Conservation (phyloP, 2,329 filamentous ascomycete species). For the Thelonectria discophora region DNA sequence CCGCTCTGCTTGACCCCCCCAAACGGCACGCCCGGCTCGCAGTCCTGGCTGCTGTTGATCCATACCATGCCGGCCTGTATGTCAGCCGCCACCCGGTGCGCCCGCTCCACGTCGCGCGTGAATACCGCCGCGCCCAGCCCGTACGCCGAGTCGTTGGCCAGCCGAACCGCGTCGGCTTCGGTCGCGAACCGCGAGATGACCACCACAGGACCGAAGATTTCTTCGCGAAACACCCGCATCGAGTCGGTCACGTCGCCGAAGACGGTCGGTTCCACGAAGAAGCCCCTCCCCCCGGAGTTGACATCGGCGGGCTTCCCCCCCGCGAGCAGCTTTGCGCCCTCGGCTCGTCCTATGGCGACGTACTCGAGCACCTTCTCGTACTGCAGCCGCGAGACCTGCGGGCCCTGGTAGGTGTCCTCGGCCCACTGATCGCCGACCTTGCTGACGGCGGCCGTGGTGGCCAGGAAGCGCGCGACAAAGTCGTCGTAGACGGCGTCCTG, state of each 20-base stretch:
- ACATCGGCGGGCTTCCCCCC: slow-evolving; percentile 54
- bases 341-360: slow-evolving; percentile 52
- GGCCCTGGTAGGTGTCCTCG: slow-evolving; percentile 49
- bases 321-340: slow-evolving; percentile 39
- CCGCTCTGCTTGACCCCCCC: slow-evolving; percentile 43
- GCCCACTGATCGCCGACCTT: slow-evolving; percentile 48
- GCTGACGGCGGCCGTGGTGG: slow-evolving; percentile 66
- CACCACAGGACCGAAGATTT: slow-evolving; percentile 89
- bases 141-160: slow-evolving; percentile 79
- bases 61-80: slow-evolving; percentile 74
- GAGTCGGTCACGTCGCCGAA: slow-evolving; percentile 69
- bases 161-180: slow-evolving; percentile 76
- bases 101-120: slow-evolving; percentile 81
- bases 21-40: slow-evolving; percentile 40
- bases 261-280: slow-evolving; percentile 88
- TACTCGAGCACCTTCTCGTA: slow-evolving; percentile 73
- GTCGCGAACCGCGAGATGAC: slow-evolving; percentile 83
- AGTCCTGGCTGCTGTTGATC: slow-evolving; percentile 52
- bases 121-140: slow-evolving; percentile 83
- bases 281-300: slow-evolving; percentile 72
- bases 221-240: slow-evolving; percentile 92
- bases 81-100: slow-evolving; percentile 77
- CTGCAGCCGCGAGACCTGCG: slow-evolving; percentile 67
- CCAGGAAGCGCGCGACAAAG: slow-evolving; percentile 80
- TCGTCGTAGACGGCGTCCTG: slow-evolving; percentile 86